Evolutionary conservation across 2,329 filamentous ascomycete genomes (phyloP), one percentile per base, ranked within the genome.

Genomic region (Berkeleyomyces rouxiae): DNA sequence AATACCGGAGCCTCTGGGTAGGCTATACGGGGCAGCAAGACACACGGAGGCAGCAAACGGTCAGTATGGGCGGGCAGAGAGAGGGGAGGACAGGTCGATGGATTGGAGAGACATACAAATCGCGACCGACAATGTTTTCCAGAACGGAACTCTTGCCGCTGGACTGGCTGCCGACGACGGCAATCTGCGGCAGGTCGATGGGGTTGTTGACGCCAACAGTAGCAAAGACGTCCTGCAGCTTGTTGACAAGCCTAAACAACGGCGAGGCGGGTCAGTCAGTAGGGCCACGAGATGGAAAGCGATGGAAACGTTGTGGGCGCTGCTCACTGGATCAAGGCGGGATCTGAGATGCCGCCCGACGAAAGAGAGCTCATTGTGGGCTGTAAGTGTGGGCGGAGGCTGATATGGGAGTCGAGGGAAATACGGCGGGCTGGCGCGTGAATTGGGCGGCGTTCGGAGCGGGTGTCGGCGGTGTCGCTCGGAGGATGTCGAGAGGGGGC

Each of bases 161-260:
- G 23, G 93, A 99, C 78, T 99, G 93, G 75, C 91, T 96, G 71
- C 93, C 93, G 64, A 99, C 93, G 68, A 99, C 93, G 69, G 87
- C 92, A 74, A 99, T 99, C 79, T 99, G 93, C 62, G 93, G 93
- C 67, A 99, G 78, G 78, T 99, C 93, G 80, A 99, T 99, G 66
- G 93, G 93, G 76, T 99, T 99, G 82, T 96, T 93, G 71, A 97
- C 93, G 69, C 93, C 93, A 69, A 99, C 93, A 49, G 93, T 97
- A 66, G 92, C 87, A 74, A 99, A 99, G 69, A 99, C 93, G 89
- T 99, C 93, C 74, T 99, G 93, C 58, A 99, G 85, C 80, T 95
- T 97, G 81, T 99, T 99, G 73, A 99, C 93, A 69, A 97, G 87
- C 71, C 83, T 86, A 69, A 62, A 66, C 3, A 61, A 39, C 46